These are phyloP conservation scores for Phanerodontia chrysosporium DNA, from an alignment of 768 basidiomycete genomes.

Conservation along the genomic window DNA sequence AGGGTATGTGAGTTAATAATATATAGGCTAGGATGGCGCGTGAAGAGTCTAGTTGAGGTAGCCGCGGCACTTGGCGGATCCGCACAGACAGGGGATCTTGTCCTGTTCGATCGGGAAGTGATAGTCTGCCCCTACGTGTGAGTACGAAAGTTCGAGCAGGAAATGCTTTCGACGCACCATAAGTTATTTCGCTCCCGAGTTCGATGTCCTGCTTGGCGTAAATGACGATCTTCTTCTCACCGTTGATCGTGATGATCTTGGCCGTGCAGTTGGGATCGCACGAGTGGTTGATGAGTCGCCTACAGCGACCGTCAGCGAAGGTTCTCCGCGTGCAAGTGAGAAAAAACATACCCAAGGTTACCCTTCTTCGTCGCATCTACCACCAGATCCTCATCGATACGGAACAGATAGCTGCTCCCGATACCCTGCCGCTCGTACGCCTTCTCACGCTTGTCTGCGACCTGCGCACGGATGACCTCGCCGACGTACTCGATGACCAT, in stretches of 20 bases:
- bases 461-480: slow-evolving; percentile 90
- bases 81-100: slow-evolving; percentile 91
- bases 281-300: slow-evolving; percentile 97
- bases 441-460: slow-evolving; percentile 96
- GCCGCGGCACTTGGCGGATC: slow-evolving; percentile 87
- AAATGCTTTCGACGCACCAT: slow-evolving; percentile 61
- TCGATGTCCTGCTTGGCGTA: slow-evolving; percentile 97
- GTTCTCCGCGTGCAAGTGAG: neutral
- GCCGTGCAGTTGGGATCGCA: slow-evolving; percentile 94
- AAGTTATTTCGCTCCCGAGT: slow-evolving; percentile 96
- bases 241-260: slow-evolving; percentile 87
- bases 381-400: slow-evolving; percentile 96
- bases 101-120: slow-evolving; percentile 99
- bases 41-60: slow-evolving; percentile 78
- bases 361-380: slow-evolving; percentile 99
- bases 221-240: slow-evolving; percentile 98
- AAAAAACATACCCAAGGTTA: slow-evolving; percentile 78
- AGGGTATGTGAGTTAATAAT: slow-evolving; percentile 8
- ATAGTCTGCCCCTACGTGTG: slow-evolving; percentile 60
- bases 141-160: neutral
- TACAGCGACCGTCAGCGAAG: slow-evolving; percentile 26
- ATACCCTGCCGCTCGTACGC: slow-evolving; percentile 96
- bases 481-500: slow-evolving; percentile 99
- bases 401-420: slow-evolving; percentile 95
- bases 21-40: slow-evolving; percentile 4